phyloP scores from a whole-genome alignment of 2,329 filamentous ascomycete genomes.

The Stagonosporopsis tanaceti region DNA sequence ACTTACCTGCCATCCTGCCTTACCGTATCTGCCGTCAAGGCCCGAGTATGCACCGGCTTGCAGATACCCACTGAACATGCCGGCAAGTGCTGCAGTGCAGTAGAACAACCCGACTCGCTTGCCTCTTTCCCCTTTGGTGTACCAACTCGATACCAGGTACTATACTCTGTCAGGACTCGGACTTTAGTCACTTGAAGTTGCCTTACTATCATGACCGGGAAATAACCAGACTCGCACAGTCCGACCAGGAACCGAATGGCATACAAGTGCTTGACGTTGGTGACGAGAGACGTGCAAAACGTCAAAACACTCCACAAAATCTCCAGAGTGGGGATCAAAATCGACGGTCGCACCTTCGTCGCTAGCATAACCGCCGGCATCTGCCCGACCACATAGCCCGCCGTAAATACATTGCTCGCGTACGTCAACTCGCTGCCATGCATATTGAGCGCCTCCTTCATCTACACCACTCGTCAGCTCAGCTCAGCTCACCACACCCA shows the following conservation, averaged over 20 bases:
- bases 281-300: conserved; percentile 30
- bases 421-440: conserved; percentile 44
- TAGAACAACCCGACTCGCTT: conserved; percentile 46
- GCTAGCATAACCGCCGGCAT: conserved; percentile 40
- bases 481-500: not conserved
- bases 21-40: conserved; percentile 36
- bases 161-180: conserved; percentile 1
- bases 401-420: conserved; percentile 39
- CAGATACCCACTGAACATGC: conserved; percentile 48
- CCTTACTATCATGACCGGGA: conserved; percentile 40
- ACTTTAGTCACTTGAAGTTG: no score
- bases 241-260: conserved; percentile 47
- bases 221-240: conserved; percentile 37
- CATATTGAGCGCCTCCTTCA: conserved; percentile 43
- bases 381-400: conserved; percentile 42
- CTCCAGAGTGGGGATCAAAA: conserved; percentile 44
- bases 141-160: conserved; percentile 54
- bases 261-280: conserved; percentile 41
- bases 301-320: conserved; percentile 38
- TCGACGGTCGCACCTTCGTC: conserved; percentile 34
- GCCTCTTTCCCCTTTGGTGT: conserved; percentile 48
- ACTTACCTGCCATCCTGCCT: conserved; percentile 34
- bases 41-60: conserved; percentile 46
- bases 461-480: conserved; percentile 12
- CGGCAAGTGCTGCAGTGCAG: conserved; percentile 41